phyloP scores from a whole-genome alignment of 2,329 filamentous ascomycete genomes.

The Phaeomoniella chlamydospora region DNA sequence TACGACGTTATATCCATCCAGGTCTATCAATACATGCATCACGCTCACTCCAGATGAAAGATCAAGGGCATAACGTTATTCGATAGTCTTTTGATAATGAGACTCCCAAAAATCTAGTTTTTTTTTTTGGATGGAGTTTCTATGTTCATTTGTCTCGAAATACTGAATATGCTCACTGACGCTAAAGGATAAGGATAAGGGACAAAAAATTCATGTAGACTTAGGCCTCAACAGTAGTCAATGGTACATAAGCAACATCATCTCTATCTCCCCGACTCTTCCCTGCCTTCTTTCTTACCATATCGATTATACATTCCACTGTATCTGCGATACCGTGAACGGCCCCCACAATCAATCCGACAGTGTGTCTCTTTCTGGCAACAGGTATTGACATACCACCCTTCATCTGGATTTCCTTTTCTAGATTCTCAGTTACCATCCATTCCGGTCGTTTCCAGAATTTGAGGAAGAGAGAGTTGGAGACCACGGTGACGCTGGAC shows the following conservation, averaged over 20 bases:
- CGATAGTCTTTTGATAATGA: too few relatives aligned
- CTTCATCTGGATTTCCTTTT: constrained; percentile 34
- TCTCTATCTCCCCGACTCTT: constrained; percentile 19
- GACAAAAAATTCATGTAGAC: too few relatives aligned
- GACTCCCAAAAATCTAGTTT: too few relatives aligned
- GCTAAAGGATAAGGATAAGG: too few relatives aligned
- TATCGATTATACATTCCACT: constrained; percentile 13
- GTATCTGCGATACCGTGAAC: constrained; percentile 10
- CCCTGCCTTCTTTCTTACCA: constrained; percentile 12
- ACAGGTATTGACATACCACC: constrained; percentile 5
- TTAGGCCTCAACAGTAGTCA: constrained; percentile 26
- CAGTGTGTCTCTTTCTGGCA: constrained; percentile 7
- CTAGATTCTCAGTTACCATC: constrained; percentile 62
- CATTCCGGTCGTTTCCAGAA: constrained; percentile 73
- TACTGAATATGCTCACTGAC: too few relatives aligned
- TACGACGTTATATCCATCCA: too few relatives aligned
- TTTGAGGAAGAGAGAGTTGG: constrained; percentile 69
- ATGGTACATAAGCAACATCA: constrained; percentile 22
- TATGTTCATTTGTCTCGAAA: too few relatives aligned
- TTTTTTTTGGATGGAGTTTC: too few relatives aligned
- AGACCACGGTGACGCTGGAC: constrained; percentile 79
- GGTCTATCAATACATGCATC: too few relatives aligned
- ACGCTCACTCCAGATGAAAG: too few relatives aligned
- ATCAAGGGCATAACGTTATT: too few relatives aligned
- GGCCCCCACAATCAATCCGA: constrained; percentile 4